Evolutionary conservation across 441 rosid species (phyloP).

Genomic region (Populus hybrid): DNA sequence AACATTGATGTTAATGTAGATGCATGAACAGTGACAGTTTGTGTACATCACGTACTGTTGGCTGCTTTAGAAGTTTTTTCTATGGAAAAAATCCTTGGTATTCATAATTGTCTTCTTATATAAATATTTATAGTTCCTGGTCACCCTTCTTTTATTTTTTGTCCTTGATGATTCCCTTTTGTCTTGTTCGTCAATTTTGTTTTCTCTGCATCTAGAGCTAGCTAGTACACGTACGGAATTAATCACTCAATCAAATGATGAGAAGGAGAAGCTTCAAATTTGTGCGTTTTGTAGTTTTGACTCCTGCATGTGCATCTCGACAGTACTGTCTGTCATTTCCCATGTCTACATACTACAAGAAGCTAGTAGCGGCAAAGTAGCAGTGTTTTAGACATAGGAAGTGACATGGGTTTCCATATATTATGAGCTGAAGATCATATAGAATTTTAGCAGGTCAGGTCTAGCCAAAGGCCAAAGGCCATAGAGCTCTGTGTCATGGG

Average conservation of each 20-base stretch:
- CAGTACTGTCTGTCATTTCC: neutral
- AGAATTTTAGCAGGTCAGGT: neutral
- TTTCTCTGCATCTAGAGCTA: neutral
- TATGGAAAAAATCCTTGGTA: neutral
- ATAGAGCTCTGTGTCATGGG: constrained; percentile 39
- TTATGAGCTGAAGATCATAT: neutral
- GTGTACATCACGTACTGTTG: neutral
- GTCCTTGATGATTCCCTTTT: neutral
- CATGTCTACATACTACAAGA: neutral
- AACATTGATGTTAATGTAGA: neutral
- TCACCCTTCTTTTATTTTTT: neutral
- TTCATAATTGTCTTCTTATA: neutral
- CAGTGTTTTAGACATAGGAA: neutral
- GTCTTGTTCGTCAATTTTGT: neutral
- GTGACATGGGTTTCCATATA: no score
- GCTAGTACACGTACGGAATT: neutral
- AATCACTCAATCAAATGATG: neutral
- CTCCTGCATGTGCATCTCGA: neutral
- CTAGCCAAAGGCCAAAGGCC: neutral
- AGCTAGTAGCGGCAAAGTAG: no score
- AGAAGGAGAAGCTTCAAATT: neutral
- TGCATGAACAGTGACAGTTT: neutral
- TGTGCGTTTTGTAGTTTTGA: neutral
- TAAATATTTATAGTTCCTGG: neutral
- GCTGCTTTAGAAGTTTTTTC: neutral